Evolutionary conservation across 495 filamentous ascomycete species (phyloP).

Genomic region (Aspergillus wentii): DNA sequence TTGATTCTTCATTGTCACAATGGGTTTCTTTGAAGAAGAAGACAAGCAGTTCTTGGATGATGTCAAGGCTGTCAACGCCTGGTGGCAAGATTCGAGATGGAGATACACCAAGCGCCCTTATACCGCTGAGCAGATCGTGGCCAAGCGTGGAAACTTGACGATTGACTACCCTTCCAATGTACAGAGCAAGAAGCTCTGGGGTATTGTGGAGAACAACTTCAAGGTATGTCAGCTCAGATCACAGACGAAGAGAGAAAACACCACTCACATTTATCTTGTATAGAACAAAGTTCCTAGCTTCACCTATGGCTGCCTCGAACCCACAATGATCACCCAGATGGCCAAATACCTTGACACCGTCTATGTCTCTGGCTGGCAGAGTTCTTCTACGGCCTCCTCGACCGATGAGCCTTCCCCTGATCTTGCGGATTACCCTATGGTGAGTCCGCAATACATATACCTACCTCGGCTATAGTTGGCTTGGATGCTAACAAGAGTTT

Average conservation of each 20-base stretch:
- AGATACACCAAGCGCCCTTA: slow-evolving; percentile 87
- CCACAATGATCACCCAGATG: slow-evolving; percentile 98
- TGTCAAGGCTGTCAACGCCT: slow-evolving; percentile 80
- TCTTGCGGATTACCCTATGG: slow-evolving; percentile 97
- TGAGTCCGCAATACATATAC: slow-evolving; percentile 32
- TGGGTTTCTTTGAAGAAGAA: slow-evolving; percentile 62
- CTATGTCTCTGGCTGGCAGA: slow-evolving; percentile 99
- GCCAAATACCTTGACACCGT: slow-evolving; percentile 97
- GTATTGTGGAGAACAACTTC: slow-evolving; percentile 80
- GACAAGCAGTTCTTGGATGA: slow-evolving; percentile 76
- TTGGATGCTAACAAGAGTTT: slow-evolving; percentile 2
- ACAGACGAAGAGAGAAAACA: neutral
- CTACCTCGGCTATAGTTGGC: neutral
- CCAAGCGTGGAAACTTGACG: slow-evolving; percentile 86
- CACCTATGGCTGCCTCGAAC: slow-evolving; percentile 96
- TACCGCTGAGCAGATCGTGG: slow-evolving; percentile 94
- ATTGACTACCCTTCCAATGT: slow-evolving; percentile 88
- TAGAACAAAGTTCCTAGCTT: slow-evolving; percentile 81
- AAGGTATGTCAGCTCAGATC: slow-evolving; percentile 44
- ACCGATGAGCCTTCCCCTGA: slow-evolving; percentile 95
- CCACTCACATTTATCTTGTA: neutral
- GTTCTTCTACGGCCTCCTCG: slow-evolving; percentile 89
- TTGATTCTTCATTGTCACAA: slow-evolving; percentile 24
- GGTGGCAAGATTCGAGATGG: slow-evolving; percentile 94
- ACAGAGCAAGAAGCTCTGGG: slow-evolving; percentile 92